Percentiles rank a stretch among this genome's conserved stretches.
These are phyloP conservation scores for Potentilla sterilis DNA, from an alignment of 306 rosid species.

Conservation along the genomic window DNA sequence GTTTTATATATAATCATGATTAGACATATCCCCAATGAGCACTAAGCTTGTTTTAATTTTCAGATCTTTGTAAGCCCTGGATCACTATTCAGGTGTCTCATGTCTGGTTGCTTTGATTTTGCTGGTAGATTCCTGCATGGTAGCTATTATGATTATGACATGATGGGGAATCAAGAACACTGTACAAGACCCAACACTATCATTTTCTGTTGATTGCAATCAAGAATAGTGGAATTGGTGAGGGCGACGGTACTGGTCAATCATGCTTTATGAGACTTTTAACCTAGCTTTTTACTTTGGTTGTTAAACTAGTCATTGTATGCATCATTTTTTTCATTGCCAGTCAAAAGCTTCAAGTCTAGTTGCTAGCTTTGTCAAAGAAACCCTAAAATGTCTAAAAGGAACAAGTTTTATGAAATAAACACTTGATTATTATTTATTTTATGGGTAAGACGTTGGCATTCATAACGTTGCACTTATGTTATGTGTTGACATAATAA, in stretches of 20 bases:
- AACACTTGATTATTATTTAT: no score
- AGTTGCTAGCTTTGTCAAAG: no score
- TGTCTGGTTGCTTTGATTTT: background rate
- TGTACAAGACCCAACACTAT: background rate
- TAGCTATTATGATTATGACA: constrained; percentile 3
- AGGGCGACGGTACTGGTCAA: no score
- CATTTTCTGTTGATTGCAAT: background rate
- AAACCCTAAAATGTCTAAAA: no score
- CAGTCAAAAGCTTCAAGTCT: no score
- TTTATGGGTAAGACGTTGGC: no score
- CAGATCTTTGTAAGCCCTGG: background rate
- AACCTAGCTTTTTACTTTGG: background rate
- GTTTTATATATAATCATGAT: constrained; percentile 1
- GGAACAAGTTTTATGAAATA: no score
- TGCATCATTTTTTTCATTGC: no score
- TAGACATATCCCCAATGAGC: background rate
- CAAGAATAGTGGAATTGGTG: background rate
- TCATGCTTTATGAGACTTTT: background rate
- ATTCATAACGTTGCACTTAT: no score
- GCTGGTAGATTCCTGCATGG: background rate
- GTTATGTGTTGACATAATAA: no score
- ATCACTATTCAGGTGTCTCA: background rate
- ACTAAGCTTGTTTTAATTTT: background rate
- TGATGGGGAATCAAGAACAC: constrained; percentile 6
- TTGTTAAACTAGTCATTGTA: background rate